Percentiles rank a stretch among this genome's conserved stretches.
Evolutionary conservation across 202 grass and related monocot species (phyloP).

Genomic region (Setaria italica): DNA sequence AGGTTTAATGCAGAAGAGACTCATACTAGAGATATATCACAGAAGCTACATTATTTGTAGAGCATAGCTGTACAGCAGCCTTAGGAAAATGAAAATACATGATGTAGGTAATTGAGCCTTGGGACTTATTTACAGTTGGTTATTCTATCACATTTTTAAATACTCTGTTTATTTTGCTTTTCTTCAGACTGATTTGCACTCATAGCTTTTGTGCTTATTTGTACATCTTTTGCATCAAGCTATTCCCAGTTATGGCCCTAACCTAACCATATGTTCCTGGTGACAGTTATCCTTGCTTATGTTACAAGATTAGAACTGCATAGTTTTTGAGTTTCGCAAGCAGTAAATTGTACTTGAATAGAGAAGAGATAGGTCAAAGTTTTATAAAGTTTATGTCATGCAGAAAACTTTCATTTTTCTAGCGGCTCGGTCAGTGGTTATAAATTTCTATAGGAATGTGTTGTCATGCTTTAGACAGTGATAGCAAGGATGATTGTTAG

Average conservation of each 20-base stretch:
- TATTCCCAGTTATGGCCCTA: not conserved
- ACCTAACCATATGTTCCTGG: not conserved
- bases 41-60: not conserved
- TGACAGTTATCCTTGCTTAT: not conserved
- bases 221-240: not conserved
- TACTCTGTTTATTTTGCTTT: not conserved
- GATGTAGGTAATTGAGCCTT: not conserved
- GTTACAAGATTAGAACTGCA: constrained; percentile 15
- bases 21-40: not conserved
- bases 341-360: not conserved
- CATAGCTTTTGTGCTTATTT: constrained; percentile 7
- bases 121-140: not conserved
- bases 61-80: not conserved
- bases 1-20: constrained; percentile 8
- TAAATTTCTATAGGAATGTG: not conserved
- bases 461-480: not conserved
- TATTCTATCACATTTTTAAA: not conserved
- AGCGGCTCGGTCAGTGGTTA: not conserved
- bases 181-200: not conserved
- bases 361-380: not conserved
- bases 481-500: too few relatives aligned
- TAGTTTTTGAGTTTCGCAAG: not conserved
- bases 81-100: constrained; percentile 10
- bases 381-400: not conserved
- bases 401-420: not conserved